Base-by-base conservation (phyloP, 345 rosid genomes). In the Gossypium arboreum region DNA sequence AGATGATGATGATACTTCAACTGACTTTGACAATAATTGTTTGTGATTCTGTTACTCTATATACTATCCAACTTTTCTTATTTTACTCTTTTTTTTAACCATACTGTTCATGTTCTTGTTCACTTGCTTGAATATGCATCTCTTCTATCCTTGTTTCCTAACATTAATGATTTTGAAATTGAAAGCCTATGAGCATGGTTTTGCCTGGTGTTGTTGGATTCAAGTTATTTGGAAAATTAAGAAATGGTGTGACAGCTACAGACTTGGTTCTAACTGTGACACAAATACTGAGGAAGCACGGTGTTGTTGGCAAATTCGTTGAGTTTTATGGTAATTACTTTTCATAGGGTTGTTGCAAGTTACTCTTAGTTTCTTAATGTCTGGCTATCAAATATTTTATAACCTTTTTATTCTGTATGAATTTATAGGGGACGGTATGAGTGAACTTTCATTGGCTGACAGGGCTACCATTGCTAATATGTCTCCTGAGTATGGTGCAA, bases 401-500 rank as follows among this genome's bases (percentile, higher is more conserved):
- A 48, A 50, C 27, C 41, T 34, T 2, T 54, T 68, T 8, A 15
- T 9, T 51, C 44, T 55, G 9, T 7, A 44, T 77, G 18, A 66
- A 67, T 54, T 74, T 81, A 61, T 86, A 95, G 98, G 99, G 72
- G 92, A 81, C 82, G 99, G 99, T 58, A 91, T 95, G 98, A 83
- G 94, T 71, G 82, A 86, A 82, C 86, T 95, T 16, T 91, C 99
- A 70, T 86, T 95, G 68, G 99, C 99, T 73, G 99, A 95, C 84
- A 90, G 98, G 81, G 99, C 99, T 15, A 95, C 99, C 22, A 95
- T 95, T 75, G 99, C 99, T 64, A 95, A 95, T 74, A 95, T 95
- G 99, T 93, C 99, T 73, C 99, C 99, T 2, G 99, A 95, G 85
- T 95, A 95, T 77, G 99, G 99, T 85, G 98, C 99, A 79, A 95